phyloP scores from a whole-genome alignment of 1,284 basidiomycete species.

The Marasmius sp. region DNA sequence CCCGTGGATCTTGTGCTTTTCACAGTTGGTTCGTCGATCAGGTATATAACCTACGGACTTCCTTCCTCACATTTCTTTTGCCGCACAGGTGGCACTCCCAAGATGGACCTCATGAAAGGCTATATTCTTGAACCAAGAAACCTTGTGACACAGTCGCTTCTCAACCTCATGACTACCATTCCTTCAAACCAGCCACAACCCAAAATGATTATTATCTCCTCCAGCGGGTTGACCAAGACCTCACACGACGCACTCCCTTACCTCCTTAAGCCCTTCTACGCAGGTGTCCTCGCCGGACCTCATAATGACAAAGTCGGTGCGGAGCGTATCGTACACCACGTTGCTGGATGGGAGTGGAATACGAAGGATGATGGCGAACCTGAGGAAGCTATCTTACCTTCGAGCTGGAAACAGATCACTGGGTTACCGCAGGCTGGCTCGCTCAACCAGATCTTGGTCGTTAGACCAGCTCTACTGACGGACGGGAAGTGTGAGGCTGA shows the following conservation, averaged over 20 bases:
- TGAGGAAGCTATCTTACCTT: constrained; percentile 35
- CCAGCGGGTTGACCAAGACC: constrained; percentile 46
- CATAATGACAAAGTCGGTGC: constrained; percentile 50
- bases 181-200: constrained; percentile 37
- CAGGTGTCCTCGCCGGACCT: constrained; percentile 31
- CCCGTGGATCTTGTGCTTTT: constrained; percentile 47
- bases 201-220: constrained; percentile 52
- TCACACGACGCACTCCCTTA: constrained; percentile 47
- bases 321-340: constrained; percentile 40
- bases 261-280: constrained; percentile 42
- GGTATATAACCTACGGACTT: neutral
- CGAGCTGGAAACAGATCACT: constrained; percentile 38
- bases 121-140: constrained; percentile 44
- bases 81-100: constrained; percentile 36
- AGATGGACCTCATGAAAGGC: constrained; percentile 43
- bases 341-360: constrained; percentile 42
- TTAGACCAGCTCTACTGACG: constrained; percentile 57
- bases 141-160: constrained; percentile 48
- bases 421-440: constrained; percentile 43
- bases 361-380: constrained; percentile 35
- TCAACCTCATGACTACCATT: constrained; percentile 49
- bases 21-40: constrained; percentile 43
- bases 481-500: constrained; percentile 57
- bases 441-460: constrained; percentile 42
- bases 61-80: neutral